Conservation (phyloP, 306 rosid genomes). For the Hippophae gyantsensis region DNA sequence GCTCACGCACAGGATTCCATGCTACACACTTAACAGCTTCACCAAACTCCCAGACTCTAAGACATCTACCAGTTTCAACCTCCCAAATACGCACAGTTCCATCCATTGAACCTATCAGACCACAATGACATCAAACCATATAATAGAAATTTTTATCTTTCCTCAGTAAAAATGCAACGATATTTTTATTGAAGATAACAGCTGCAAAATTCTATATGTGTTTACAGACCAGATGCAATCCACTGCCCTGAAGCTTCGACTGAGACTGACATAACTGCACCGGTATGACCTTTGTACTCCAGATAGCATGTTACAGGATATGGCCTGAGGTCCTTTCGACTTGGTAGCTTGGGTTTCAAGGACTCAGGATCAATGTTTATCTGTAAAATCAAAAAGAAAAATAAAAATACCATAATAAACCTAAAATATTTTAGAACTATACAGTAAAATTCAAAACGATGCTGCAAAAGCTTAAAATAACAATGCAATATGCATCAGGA, state of each 20-base stretch:
- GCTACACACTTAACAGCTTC: conserved; percentile 76
- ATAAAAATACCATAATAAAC: conserved; percentile 3
- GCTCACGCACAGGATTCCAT: conserved; percentile 79
- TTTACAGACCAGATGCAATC: conserved; percentile 86
- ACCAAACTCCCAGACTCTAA: conserved; percentile 59
- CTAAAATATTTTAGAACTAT: conserved; percentile 2
- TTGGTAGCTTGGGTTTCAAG: conserved; percentile 88
- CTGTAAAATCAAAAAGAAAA: conserved; percentile 33
- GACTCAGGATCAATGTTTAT: conserved; percentile 83
- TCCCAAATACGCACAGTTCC: conserved; percentile 96
- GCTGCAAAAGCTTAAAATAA: conserved; percentile 1
- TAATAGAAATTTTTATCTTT: not conserved
- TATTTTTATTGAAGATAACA: no score
- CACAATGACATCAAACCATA: conserved; percentile 18
- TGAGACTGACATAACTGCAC: conserved; percentile 73
- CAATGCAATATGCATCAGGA: conserved; percentile 1
- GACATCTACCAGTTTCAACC: conserved; percentile 83
- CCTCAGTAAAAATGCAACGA: conserved; percentile 12
- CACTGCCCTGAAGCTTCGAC: conserved; percentile 79
- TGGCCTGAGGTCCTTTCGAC: conserved; percentile 77
- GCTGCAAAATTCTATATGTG: not conserved
- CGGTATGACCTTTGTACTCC: conserved; percentile 82
- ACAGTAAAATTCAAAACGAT: not conserved
- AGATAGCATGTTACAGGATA: conserved; percentile 66
- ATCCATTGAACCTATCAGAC: conserved; percentile 63